Evolutionary conservation across 192 early-diverging fungal species (phyloP), one percentile per base, ranked within the genome.

Genomic region (Phycomyces blakesleeanus): DNA sequence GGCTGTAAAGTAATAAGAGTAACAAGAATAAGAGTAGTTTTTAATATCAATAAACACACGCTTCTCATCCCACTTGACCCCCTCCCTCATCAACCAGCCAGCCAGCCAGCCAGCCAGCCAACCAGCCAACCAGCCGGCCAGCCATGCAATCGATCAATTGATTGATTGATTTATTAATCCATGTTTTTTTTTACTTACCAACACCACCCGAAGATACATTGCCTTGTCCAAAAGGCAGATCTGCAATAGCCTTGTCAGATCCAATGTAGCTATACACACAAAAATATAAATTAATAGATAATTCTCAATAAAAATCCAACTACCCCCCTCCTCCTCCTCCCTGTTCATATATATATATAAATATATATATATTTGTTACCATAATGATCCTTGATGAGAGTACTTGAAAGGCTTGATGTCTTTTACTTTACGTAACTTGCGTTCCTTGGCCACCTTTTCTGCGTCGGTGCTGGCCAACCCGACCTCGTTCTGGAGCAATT

Each of bases 201-300:
- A 89, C 73, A 53, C 86, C 86, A 59, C 86, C 83, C 3, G 84
- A 76, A 1, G 85, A 78, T n/a, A 88, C 76, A 63, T 86, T 87
- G 53, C 79, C 78, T 76, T 81, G 81, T 68, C 83, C 75, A 70
- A 89, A 79, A 14, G 93, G 95, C n/a, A 97, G 69, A 60, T 98
- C 94, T 2, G 94, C 94, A 76, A 97, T 94, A 37, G 94, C 95
- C 76, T 89, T 87, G 64, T 98, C 95, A 20, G 84, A 83, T 16
- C 94, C 93, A 78, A 97, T 90, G 71, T 97, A 96, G 15, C 57
- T 47, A 47, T 12, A 18, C n/a, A n/a, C n/a, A 18, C 18, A n/a
- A 7, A 34, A 34, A 5, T 7, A n/a, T 41, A 41, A 41, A 41
- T 10, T 14, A 41, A 41, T 14, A 41, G 40, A 14, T 41, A 41